Evolutionary conservation across 495 filamentous ascomycete species (phyloP), one percentile per base, ranked within the genome.

Genomic region (Tuber borchii): DNA sequence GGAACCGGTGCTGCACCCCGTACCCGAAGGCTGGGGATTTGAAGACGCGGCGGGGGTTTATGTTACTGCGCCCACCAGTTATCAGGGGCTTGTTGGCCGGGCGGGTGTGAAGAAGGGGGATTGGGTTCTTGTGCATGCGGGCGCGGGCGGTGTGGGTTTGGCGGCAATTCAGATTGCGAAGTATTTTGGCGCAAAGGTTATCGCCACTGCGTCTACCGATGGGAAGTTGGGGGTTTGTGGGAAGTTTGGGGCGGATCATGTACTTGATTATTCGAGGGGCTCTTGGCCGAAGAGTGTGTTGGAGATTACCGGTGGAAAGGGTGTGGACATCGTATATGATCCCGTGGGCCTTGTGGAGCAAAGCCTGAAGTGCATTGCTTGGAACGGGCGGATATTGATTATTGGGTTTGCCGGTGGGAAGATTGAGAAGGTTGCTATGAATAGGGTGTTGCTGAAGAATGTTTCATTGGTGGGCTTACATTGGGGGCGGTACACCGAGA

Each of bases 151-250:
- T 2, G 95, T 97, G 0, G 95, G 95, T 3, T 84, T 98, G 20
- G 93, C 94, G 31, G 95, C 95, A 26, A 93, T 98, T 45, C 95
- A 98, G 81, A 88, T 97, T 68, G 95, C 95, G 9, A 97, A 97
- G 84, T 94, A 93, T 0, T 90, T 90, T 74, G 95, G 95, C 2
- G 95, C 95, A 9, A 93, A 87, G 5, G 95, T 98, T 2, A 90
- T 98, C 75, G 95, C 95, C 31, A 97, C 93, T 0, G 94, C 93
- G 0, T 91, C 93, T 3, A 92, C 91, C 7, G 78, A 87, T 79
- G 88, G 89, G 51, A 98, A 98, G 84, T 86, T 94, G 5, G 88
- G 90, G 75, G 89, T 97, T 16, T 94, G 93, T 78, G 87, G 86
- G 69, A 83, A 86, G 8, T 98, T 92, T 80, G 94, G 95, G 14